Conservation (phyloP, 257 asterid species). For the Solanum chaucha region DNA sequence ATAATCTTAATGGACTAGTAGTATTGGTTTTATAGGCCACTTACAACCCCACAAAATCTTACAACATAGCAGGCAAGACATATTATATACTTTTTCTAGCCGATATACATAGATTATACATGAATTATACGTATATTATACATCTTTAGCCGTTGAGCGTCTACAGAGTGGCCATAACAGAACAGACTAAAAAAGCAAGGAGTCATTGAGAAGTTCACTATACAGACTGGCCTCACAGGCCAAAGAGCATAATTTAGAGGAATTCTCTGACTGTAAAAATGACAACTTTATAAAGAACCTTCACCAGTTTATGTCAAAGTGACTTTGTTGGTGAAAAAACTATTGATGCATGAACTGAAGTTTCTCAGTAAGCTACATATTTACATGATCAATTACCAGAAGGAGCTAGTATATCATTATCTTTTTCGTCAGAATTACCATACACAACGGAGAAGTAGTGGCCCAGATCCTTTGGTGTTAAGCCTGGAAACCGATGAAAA, state of each 20-base stretch:
- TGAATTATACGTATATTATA: too few relatives aligned
- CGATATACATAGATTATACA: neutral
- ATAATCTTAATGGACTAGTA: too few relatives aligned
- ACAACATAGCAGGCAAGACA: neutral
- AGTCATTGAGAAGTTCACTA: neutral
- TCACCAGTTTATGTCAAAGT: neutral
- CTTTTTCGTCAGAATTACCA: slow-evolving; percentile 31
- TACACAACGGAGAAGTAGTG: slow-evolving; percentile 66
- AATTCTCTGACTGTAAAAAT: neutral
- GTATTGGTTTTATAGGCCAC: neutral
- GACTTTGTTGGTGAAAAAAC: neutral
- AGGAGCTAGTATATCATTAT: slow-evolving; percentile 1
- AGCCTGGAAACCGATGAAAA: slow-evolving; percentile 79
- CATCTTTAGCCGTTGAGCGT: neutral
- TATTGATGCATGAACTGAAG: neutral
- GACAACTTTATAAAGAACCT: neutral
- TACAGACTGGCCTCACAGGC: neutral
- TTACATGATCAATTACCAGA: neutral
- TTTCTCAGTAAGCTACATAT: neutral
- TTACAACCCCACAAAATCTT: neutral
- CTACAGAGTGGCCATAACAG: neutral
- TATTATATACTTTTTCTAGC: neutral
- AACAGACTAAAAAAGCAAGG: neutral
- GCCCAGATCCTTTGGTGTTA: slow-evolving; percentile 47
- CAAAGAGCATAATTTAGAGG: neutral